These are phyloP conservation scores for Panicum miliaceum DNA, from an alignment of 176 grass and related monocot species.

Conservation along the genomic window DNA sequence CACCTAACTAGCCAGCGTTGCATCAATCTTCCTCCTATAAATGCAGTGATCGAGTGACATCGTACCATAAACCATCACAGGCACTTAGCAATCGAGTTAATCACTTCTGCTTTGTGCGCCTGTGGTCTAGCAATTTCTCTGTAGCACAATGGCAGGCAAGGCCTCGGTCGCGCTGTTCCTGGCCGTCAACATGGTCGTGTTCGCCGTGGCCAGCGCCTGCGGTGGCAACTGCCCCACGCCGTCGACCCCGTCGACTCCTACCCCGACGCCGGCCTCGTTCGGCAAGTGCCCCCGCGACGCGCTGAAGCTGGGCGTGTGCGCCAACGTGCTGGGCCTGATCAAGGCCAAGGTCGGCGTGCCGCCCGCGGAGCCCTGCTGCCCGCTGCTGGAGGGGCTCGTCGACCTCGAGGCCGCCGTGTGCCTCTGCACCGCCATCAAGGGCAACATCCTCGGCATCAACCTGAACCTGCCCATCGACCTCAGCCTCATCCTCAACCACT, in stretches of 20 bases:
- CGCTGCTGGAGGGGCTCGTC: conserved; percentile 74
- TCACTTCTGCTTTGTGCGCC: conserved; percentile 3
- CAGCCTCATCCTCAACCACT: conserved; percentile 68
- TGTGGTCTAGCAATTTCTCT: background rate
- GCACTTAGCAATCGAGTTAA: background rate
- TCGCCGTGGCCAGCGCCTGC: conserved; percentile 40
- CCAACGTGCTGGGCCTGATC: conserved; percentile 45
- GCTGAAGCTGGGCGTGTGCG: conserved; percentile 57
- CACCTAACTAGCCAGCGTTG: background rate
- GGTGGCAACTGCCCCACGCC: conserved; percentile 7
- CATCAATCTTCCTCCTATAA: conserved; percentile 5
- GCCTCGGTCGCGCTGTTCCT: conserved; percentile 45
- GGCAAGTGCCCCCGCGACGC: conserved; percentile 55
- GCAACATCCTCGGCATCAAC: conserved; percentile 40
- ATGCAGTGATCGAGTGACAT: background rate
- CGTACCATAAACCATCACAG: conserved; percentile 11
- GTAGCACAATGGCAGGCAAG: conserved; percentile 38
- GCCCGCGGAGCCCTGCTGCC: conserved; percentile 64
- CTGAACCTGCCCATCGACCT: conserved; percentile 62
- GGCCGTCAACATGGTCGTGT: conserved; percentile 39
- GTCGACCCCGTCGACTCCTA: conserved; percentile 9
- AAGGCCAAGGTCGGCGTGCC: conserved; percentile 49
- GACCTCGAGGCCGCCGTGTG: conserved; percentile 90
- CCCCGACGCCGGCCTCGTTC: conserved; percentile 16
- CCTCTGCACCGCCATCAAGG: conserved; percentile 83